Evolutionary conservation across 371 early-diverging fungal species (phyloP), one percentile per base, ranked within the genome.

Genomic region (Nematocida displodere): DNA sequence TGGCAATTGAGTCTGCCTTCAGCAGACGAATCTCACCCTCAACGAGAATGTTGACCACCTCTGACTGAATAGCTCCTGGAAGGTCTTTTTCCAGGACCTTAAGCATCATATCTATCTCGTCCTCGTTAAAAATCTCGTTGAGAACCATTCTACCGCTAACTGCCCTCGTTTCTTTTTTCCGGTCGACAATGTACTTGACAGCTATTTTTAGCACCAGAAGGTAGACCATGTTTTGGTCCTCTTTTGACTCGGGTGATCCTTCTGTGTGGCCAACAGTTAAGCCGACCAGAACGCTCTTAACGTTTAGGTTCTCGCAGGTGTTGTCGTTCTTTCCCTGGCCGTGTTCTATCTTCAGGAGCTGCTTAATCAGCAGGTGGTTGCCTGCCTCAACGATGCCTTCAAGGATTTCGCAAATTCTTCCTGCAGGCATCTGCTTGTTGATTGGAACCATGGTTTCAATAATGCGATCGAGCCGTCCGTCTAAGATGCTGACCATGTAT

Each of bases 41-140:
- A 20, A 71, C 33, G 40, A 71, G 58, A 61, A 71, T 71, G 75
- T 61, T 50, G 29, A 71, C 44, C 2, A 71, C 22, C 28, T 71
- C 59, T 1, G 28, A 3, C 29, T 56, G 59, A 31, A 71, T 58
- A 5, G 22, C 31, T n/a, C 39, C 24, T 3, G 62, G 75, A 15
- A 59, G 33, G 17, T 44, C 62, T 62, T 33, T 61, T 3, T 58
- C 59, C 17, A 40, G 28, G 20, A 29, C 47, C 36, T 39, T 44
- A 13, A 71, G 31, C 46, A 56, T 42, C 13, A 71, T 62, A 3
- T 56, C 61, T 33, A 56, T 48, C n/a, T 56, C 77, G 24, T 71
- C 75, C 20, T 65, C 66, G 24, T 65, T 54, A 8, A 71, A 42
- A 3, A 71, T 26, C 17, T 58, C 56, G 13, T 61, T 28, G 20